Base-by-base conservation (phyloP, 306 rosid species). In the Rubus idaeus region DNA sequence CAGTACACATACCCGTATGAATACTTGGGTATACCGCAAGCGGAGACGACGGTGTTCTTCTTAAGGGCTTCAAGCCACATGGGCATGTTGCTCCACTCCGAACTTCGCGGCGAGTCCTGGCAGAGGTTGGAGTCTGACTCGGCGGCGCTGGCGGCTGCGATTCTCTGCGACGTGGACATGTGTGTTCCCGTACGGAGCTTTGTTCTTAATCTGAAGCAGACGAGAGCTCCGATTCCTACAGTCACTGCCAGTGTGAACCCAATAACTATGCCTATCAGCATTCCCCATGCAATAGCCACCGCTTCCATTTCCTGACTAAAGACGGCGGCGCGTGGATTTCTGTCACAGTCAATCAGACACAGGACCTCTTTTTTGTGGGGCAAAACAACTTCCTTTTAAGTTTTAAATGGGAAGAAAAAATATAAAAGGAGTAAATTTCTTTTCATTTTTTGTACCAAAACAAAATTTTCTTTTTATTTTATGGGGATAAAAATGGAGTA, bases 21-120 rank as follows among this genome's bases (percentile, higher is more conserved):
- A 73, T 73, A 57, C 77, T 73, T 73, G 55, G 77, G 77, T 42
- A 73, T 57, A 4, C 68, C 68, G 20, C 77, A 73, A 41, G 77
- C 68, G 23, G 77, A 57, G 14, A 23, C 68, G 23, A 73, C 44
- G 41, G 23, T 56, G 55, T 73, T 73, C 30, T 63, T 23, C 55
- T 62, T 42, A 7, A 73, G 77, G 21, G 68, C 68, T 0, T 42
- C 77, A 7, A 73, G 77, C 77, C 77, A 73, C 55, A 73, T 13
- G 16, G 55, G 10, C 68, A 73, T 73, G 44, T 73, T 57, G 55
- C 53, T 57, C 67, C 67, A 57, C 77, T 73, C 77, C 6, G 77
- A 73, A 73, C 14, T 73, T 44, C 77, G 17, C 16, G 68, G 55
- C 10, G 68, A 73, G 68, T 42, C 77, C 8, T 13, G 68, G 42